Base-by-base conservation (phyloP, 257 asterid species). In the Ocimum tenuiflorum region DNA sequence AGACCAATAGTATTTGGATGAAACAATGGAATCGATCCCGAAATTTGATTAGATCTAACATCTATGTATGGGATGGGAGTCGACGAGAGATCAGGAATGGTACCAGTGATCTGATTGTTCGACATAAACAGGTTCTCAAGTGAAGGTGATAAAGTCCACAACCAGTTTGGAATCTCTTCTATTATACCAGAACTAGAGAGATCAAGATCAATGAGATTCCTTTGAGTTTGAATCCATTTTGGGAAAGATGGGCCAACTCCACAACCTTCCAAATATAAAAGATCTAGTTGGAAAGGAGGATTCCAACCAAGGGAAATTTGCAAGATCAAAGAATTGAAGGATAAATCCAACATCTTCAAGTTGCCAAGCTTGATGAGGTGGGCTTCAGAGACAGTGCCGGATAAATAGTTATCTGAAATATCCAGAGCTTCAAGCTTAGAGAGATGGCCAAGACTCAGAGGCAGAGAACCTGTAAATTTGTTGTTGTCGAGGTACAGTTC, bases 171-270 rank as follows among this genome's bases (percentile, higher is more conserved):
- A 4, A 52, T 42, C 61, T 67, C 63, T 45, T 63, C 80, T 64
- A 73, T 66, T 49, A 78, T 72, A 9, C 55, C 57, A 41, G 10
- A 31, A 33, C 9, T 2, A 11, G 81, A 75, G 18, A 78, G 55
- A 75, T 78, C 81, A 12, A 81, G 66, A 11, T 3, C 0, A 9
- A 22, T 7, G 17, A 71, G 19, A n/a, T 17, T 60, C n/a, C 3
- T 46, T 31, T 75, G 80, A 42, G 75, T 71, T 57, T 41, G 68
- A 64, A 82, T 67, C 82, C 87, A 79, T 20, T 51, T 15, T 0
- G 83, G 88, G 39, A 82, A 82, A 8, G 2, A 53, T 7, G 78
- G 72, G 1, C 85, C 81, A 24, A 69, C 45, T 10, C 39, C 27
- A 49, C 80, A 75, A 9, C 20, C 17, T 0, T 65, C 46, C 14